Base-by-base conservation (phyloP, 1,284 basidiomycete species). In the Trichosporon asahii region DNA sequence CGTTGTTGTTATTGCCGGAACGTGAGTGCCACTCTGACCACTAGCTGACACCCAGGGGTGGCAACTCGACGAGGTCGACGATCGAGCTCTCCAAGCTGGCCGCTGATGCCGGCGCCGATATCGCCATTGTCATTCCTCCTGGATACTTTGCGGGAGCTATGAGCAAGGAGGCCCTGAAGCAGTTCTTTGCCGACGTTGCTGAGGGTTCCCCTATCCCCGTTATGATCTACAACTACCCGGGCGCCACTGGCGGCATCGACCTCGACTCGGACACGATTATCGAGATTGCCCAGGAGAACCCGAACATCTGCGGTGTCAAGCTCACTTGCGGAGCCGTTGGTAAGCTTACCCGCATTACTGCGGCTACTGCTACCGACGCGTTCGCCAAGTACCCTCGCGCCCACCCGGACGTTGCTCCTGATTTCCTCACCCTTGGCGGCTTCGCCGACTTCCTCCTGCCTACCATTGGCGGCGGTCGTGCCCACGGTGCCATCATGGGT, bases 201-300 rank as follows among this genome's bases (percentile, higher is more conserved):
- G 86, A 89, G 75, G 90, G 89, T 75, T 91, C 90, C 70, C 91
- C 92, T 2, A 88, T 96, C 71, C 94, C 94, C 4, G 88, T 95
- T 70, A 90, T 96, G 79, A 88, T 95, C 70, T 96, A 96, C 86
- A 96, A 95, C 80, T 95, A 89, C 84, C 93, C 93, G 76, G 91
- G 89, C 53, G 92, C 92, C 1, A 88, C 90, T 73, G 89, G 92
- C 23, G 90, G 93, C 12, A 90, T 94, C 76, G 91, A 95, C 84
- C 82, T 95, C 73, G 91, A 94, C 83, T 93, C 92, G 12, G 92
- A 95, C 80, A 83, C 93, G 57, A 90, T 96, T 77, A 87, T 87
- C 21, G 90, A 93, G 75, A 88, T 96, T 66, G 92, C 92, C 2
- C 82, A 81, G 27, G 88, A 77, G 67, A 83, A 82, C 29, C 72